phyloP scores from a whole-genome alignment of 306 rosid genomes.

The Vigna reflexopilosa region DNA sequence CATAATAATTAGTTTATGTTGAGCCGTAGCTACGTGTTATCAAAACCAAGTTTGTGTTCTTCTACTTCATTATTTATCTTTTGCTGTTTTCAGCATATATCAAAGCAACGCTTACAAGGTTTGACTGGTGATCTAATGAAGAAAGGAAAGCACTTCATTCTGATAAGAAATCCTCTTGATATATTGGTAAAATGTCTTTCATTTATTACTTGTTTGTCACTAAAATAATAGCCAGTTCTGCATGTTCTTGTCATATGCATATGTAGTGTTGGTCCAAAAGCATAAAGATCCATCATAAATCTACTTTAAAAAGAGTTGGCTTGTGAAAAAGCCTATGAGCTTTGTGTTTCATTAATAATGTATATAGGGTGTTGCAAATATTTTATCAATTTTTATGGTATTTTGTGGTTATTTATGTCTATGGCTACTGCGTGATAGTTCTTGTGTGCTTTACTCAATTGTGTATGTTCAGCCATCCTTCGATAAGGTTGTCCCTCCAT shows the following conservation, averaged over 20 bases:
- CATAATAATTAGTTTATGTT: neutral
- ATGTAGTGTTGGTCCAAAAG: conserved; percentile 18
- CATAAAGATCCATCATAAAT: conserved; percentile 11
- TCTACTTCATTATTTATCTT: conserved; percentile 19
- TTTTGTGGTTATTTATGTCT: conserved; percentile 9
- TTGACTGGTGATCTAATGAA: conserved; percentile 67
- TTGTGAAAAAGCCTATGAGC: neutral
- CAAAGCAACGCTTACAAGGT: conserved; percentile 70
- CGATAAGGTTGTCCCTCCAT: conserved; percentile 70
- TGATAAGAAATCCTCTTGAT: conserved; percentile 83
- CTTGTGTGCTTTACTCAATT: conserved; percentile 35
- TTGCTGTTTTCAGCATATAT: conserved; percentile 64
- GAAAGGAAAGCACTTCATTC: conserved; percentile 82
- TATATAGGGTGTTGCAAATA: conserved; percentile 5
- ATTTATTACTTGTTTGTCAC: conserved; percentile 16
- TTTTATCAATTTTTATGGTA: neutral
- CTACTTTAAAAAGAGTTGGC: neutral
- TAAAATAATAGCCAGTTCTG: conserved; percentile 3
- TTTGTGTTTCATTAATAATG: conserved; percentile 25
- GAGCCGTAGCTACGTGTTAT: neutral
- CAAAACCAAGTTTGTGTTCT: neutral
- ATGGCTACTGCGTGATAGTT: conserved; percentile 16
- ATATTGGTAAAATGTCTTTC: conserved; percentile 61
- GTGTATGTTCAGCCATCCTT: conserved; percentile 70
- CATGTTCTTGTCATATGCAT: conserved; percentile 17